These are phyloP conservation scores for Saturnispora quitensis DNA, from an alignment of 805 yeast genomes.

Conservation along the genomic window DNA sequence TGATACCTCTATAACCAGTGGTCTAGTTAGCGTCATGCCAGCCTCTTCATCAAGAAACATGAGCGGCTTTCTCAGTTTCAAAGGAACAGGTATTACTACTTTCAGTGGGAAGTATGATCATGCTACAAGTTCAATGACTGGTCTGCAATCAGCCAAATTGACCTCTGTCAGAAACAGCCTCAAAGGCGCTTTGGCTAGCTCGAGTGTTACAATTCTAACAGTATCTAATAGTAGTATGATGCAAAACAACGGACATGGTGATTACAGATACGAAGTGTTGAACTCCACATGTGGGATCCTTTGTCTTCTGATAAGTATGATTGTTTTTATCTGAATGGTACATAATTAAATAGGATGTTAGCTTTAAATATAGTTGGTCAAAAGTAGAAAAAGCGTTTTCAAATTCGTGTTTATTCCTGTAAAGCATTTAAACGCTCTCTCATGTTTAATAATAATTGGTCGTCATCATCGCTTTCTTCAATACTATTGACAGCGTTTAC, in stretches of 20 bases:
- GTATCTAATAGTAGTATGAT: neutral
- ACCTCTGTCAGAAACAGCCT: neutral
- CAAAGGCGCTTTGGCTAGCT: neutral
- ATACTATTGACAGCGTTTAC: constrained; percentile 16
- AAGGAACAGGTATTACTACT: neutral
- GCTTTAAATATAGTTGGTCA: neutral
- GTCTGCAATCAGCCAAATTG: neutral
- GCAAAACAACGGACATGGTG: neutral
- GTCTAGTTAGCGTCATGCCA: neutral
- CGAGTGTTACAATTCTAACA: neutral
- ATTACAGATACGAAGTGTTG: constrained; percentile 1
- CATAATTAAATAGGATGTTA: neutral
- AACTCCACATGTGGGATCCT: constrained; percentile 4
- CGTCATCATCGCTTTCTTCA: constrained; percentile 52
- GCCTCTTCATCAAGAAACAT: neutral
- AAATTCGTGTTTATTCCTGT: constrained; percentile 38
- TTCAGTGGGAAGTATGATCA: too few species aligned
- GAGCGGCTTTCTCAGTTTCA: neutral
- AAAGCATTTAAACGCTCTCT: constrained; percentile 79
- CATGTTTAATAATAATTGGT: constrained; percentile 74
- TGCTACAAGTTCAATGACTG: neutral
- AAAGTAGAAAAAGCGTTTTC: neutral
- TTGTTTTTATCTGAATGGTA: neutral
- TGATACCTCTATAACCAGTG: neutral
- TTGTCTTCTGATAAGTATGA: constrained; percentile 1